A percentile compares a stretch with the other conserved stretches of the same genome.
phyloP scores from a whole-genome alignment of 805 yeast species.

The Kodamaea nitidulidarum region DNA sequence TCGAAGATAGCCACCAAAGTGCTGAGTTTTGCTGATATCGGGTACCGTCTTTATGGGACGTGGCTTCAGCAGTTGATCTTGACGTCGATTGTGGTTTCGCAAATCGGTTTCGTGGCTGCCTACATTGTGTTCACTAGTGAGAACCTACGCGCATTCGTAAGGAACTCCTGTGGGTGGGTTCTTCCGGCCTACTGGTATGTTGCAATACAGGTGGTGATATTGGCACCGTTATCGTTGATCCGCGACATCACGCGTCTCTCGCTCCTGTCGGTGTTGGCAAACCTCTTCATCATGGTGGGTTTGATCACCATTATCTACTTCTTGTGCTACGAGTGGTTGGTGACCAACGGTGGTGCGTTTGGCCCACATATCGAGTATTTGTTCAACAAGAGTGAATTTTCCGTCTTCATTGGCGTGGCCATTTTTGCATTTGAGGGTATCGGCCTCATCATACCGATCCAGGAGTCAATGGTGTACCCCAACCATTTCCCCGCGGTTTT shows the following conservation, averaged over 20 bases:
- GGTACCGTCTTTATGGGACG: conserved; percentile 56
- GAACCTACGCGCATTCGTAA: conserved; percentile 60
- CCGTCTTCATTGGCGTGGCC: conserved; percentile 77
- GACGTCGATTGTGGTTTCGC: conserved; percentile 62
- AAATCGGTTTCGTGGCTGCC: conserved; percentile 77
- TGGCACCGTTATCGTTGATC: conserved; percentile 66
- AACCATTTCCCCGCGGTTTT: conserved; percentile 67
- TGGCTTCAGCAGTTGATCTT: conserved; percentile 64
- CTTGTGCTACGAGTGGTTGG: conserved; percentile 42
- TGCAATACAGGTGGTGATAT: conserved; percentile 49
- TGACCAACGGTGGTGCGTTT: conserved; percentile 32
- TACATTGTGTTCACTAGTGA: conserved; percentile 77
- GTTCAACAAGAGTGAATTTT: conserved; percentile 57
- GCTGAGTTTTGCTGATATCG: conserved; percentile 78
- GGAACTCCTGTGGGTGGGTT: conserved; percentile 45
- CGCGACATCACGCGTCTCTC: conserved; percentile 76
- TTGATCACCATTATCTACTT: conserved; percentile 60
- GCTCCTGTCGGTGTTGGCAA: conserved; percentile 67
- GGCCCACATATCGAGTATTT: conserved; percentile 47
- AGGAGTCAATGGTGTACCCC: conserved; percentile 76
- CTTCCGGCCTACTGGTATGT: conserved; percentile 44
- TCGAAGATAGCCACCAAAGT: conserved; percentile 59
- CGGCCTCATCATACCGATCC: conserved; percentile 76
- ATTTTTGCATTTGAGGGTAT: conserved; percentile 88
- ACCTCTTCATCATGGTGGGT: conserved; percentile 64